Evolutionary conservation across 805 yeast species (phyloP).

Genomic region (Komagataella kurtzmanii): DNA sequence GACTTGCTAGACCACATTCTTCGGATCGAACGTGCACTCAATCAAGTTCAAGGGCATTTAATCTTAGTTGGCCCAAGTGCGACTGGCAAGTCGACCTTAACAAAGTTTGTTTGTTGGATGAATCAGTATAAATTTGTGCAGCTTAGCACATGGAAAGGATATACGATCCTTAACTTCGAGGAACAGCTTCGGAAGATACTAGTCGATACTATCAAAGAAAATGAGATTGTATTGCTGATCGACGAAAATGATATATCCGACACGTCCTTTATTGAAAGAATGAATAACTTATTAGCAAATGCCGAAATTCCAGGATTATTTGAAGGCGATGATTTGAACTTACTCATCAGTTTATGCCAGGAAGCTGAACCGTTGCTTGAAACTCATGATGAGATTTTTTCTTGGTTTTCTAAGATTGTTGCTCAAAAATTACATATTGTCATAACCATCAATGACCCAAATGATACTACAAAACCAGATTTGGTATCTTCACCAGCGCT

Average conservation of each 20-base stretch:
- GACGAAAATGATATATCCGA: constrained; percentile 74
- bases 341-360: constrained; percentile 39
- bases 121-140: constrained; percentile 57
- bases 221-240: constrained; percentile 54
- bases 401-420: constrained; percentile 62
- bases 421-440: constrained; percentile 70
- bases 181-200: constrained; percentile 41
- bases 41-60: constrained; percentile 83
- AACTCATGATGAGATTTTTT: constrained; percentile 52
- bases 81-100: constrained; percentile 66
- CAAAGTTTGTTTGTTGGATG: constrained; percentile 85
- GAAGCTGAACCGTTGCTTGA: constrained; percentile 49
- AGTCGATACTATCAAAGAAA: constrained; percentile 37
- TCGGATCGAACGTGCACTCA: constrained; percentile 68
- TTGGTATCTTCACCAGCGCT: constrained; percentile 75
- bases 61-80: constrained; percentile 75
- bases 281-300: constrained; percentile 89
- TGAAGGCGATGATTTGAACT: constrained; percentile 52
- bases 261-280: constrained; percentile 72
- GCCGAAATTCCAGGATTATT: constrained; percentile 87
- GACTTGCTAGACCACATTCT: constrained; percentile 64
- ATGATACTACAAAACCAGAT: constrained; percentile 20
- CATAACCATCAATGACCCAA: constrained; percentile 55
- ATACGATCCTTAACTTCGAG: constrained; percentile 54
- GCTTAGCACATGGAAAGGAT: constrained; percentile 41